These are phyloP conservation scores for Suillus luteus DNA, from an alignment of 768 basidiomycete genomes.

Conservation along the genomic window DNA sequence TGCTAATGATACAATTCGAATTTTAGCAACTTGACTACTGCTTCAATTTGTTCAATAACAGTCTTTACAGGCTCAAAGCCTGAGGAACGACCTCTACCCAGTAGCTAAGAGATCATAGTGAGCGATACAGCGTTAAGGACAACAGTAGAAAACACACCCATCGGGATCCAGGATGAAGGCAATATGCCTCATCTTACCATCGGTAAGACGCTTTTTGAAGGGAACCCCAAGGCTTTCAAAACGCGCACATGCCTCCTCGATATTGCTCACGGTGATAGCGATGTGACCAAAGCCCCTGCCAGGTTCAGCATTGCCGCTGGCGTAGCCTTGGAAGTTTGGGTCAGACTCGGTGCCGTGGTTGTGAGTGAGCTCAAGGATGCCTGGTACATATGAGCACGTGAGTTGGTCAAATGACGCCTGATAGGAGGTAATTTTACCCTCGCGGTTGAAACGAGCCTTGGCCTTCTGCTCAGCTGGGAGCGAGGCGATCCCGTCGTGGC, in stretches of 20 bases:
- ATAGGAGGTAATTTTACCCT: conserved; percentile 48
- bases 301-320: conserved; percentile 83
- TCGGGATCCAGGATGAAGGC: conserved; percentile 88
- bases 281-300: conserved; percentile 85
- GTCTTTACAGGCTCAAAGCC: conserved; percentile 24
- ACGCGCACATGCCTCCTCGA: conserved; percentile 80
- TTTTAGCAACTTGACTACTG: not conserved
- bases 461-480: conserved; percentile 55
- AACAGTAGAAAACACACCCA: conserved; percentile 45
- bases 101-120: conserved; percentile 40
- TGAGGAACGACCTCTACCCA: conserved; percentile 60
- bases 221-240: conserved; percentile 78
- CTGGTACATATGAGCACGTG: conserved; percentile 35
- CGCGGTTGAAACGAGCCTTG: conserved; percentile 53
- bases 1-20: conserved; percentile 5
- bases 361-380: conserved; percentile 81
- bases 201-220: conserved; percentile 86
- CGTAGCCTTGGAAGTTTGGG: conserved; percentile 76
- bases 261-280: conserved; percentile 79
- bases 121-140: not conserved
- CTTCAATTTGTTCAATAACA: not conserved
- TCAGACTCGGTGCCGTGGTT: conserved; percentile 91
- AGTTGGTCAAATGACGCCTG: conserved; percentile 4
- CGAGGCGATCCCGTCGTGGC: conserved; percentile 50
- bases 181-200: conserved; percentile 84